Conservation (phyloP, 352 stramenopile genomes). For the Globisporangium splendens region DNA sequence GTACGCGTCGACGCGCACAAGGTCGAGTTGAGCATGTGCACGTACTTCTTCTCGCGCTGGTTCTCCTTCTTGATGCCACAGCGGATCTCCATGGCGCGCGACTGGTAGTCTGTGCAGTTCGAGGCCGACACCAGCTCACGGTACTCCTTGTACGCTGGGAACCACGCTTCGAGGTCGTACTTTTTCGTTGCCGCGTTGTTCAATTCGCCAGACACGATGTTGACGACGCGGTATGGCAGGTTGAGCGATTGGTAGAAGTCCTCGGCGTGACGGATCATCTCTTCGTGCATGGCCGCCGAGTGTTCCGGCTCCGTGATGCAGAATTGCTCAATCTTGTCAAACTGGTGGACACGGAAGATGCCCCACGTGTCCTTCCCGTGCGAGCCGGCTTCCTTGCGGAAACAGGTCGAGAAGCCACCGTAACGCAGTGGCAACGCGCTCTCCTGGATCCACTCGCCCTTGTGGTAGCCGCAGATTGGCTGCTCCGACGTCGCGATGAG, state of each 20-base stretch:
- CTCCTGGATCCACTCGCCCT: conserved; percentile 89
- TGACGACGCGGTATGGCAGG: conserved; percentile 99
- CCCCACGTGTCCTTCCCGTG: conserved; percentile 99
- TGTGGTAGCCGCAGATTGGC: conserved; percentile 99
- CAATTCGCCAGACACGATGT: conserved; percentile 97
- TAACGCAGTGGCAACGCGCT: conserved; percentile 80
- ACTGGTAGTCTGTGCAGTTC: conserved; percentile 99
- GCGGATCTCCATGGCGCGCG: conserved; percentile 96
- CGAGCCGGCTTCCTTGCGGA: conserved; percentile 98
- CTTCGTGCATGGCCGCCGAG: conserved; percentile 90
- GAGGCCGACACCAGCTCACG: conserved; percentile 99
- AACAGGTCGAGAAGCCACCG: conserved; percentile 98
- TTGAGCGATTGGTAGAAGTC: conserved; percentile 98
- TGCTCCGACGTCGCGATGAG: conserved; percentile 99
- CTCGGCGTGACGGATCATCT: conserved; percentile 91
- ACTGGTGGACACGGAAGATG: conserved; percentile 99
- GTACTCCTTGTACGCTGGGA: conserved; percentile 98
- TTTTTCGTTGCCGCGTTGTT: conserved; percentile 99
- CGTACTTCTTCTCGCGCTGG: conserved; percentile 95
- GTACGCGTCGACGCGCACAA: conserved; percentile 98
- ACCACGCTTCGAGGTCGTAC: conserved; percentile 99
- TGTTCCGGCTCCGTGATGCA: conserved; percentile 94
- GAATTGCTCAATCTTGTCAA: conserved; percentile 99
- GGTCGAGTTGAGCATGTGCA: conserved; percentile 99
- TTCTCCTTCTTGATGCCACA: conserved; percentile 96